Percentiles rank a stretch among this genome's conserved stretches.
These are phyloP conservation scores for Phytophthora kernoviae DNA, from an alignment of 352 stramenopile species.

Conservation along the genomic window DNA sequence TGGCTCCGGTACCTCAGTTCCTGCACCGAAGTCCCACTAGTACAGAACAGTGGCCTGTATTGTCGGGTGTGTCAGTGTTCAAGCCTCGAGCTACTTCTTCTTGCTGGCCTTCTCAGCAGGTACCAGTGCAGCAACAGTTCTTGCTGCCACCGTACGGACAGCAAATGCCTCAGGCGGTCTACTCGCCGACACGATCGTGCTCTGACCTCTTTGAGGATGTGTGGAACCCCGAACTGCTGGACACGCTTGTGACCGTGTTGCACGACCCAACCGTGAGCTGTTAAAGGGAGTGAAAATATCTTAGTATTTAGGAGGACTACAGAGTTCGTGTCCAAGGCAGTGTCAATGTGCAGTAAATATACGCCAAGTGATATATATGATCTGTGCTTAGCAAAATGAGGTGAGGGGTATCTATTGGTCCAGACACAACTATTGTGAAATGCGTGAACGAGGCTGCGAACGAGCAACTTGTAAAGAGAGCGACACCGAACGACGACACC, in stretches of 20 bases:
- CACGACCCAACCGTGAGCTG: conserved; percentile 39
- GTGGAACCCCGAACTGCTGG: conserved; percentile 52
- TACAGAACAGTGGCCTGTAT: conserved; percentile 27
- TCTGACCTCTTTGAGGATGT: conserved; percentile 41
- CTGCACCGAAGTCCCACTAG: conserved; percentile 35
- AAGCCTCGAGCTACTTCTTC: conserved; percentile 18
- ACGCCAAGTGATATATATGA: conserved; percentile 15
- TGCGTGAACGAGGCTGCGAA: no score
- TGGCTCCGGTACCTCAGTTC: conserved; percentile 18
- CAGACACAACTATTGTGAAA: no score
- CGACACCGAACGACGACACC: no score
- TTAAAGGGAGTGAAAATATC: conserved; percentile 11
- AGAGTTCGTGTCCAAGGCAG: neutral
- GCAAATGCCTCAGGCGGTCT: conserved; percentile 16
- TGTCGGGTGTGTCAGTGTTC: conserved; percentile 21
- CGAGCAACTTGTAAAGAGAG: no score
- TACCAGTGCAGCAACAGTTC: conserved; percentile 16
- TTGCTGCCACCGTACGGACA: conserved; percentile 22
- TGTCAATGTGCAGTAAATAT: conserved; percentile 25
- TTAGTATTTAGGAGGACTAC: conserved; percentile 19
- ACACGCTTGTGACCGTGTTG: conserved; percentile 42
- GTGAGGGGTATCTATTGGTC: neutral
- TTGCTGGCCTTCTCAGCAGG: conserved; percentile 25
- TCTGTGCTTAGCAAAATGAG: no score
- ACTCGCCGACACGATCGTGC: conserved; percentile 35